Conservation (phyloP, 2,329 filamentous ascomycete species). For the Diaporthe eres region DNA sequence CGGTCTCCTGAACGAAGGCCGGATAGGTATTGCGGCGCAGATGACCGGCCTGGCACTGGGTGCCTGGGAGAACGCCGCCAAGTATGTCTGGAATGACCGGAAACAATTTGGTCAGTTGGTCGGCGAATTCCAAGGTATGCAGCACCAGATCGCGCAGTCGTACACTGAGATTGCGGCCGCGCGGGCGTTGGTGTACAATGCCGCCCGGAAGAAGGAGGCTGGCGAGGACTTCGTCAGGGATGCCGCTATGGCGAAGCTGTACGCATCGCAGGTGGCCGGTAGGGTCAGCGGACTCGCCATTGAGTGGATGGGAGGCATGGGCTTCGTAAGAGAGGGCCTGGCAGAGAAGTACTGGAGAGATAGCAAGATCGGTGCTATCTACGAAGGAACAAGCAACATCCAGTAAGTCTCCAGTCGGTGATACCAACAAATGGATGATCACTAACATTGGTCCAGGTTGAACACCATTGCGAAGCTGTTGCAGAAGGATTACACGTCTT, state of each 20-base stretch:
- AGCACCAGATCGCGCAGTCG: slow-evolving; percentile 97
- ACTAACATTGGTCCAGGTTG: slow-evolving; percentile 56
- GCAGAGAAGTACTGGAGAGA: slow-evolving; percentile 99
- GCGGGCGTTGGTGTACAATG: slow-evolving; percentile 94
- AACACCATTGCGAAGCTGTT: slow-evolving; percentile 75
- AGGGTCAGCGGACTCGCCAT: slow-evolving; percentile 88
- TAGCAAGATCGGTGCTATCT: slow-evolving; percentile 98
- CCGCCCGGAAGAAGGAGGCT: slow-evolving; percentile 96
- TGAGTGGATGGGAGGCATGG: slow-evolving; percentile 99
- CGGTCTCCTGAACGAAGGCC: slow-evolving; percentile 91
- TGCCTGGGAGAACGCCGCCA: slow-evolving; percentile 93
- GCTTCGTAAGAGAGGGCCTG: slow-evolving; percentile 94
- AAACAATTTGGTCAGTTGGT: slow-evolving; percentile 95
- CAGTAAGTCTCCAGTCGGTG: slow-evolving; percentile 62
- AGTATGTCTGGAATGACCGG: slow-evolving; percentile 98
- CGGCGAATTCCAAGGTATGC: slow-evolving; percentile 99
- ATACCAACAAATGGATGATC: slow-evolving; percentile 42
- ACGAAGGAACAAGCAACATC: slow-evolving; percentile 90
- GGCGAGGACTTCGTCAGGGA: slow-evolving; percentile 96
- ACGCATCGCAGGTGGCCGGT: slow-evolving; percentile 91
- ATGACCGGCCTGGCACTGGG: slow-evolving; percentile 98
- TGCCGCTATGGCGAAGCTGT: slow-evolving; percentile 98
- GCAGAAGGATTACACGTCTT: slow-evolving; percentile 72
- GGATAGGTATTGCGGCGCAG: slow-evolving; percentile 97
- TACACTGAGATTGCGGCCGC: slow-evolving; percentile 95